These are phyloP conservation scores for Umbelopsis sp. DNA, from an alignment of 192 early-diverging fungal genomes.

Conservation along the genomic window DNA sequence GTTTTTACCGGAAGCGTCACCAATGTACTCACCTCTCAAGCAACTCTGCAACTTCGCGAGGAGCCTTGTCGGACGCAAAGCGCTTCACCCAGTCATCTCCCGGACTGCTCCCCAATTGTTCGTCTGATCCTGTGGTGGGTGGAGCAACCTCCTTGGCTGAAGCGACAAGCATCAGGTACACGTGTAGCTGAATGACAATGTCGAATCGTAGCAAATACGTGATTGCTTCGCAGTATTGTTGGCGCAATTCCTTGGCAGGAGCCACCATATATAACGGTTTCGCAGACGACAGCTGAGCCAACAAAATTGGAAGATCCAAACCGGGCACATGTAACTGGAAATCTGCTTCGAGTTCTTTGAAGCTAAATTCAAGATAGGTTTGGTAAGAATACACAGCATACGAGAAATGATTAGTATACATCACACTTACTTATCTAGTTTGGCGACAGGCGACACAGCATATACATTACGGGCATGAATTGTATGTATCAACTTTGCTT, in stretches of 20 bases:
- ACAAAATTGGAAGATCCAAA: slow-evolving; percentile 57
- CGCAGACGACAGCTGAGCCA: slow-evolving; percentile 60
- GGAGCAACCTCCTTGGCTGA: background rate
- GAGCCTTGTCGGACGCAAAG: slow-evolving; percentile 56
- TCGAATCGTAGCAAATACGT: slow-evolving; percentile 80
- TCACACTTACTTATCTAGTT: slow-evolving; percentile 54
- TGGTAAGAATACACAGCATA: background rate
- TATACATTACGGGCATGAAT: slow-evolving; percentile 80
- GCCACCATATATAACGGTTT: slow-evolving; percentile 56
- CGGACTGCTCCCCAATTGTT: slow-evolving; percentile 30
- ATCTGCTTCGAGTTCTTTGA: slow-evolving; percentile 47
- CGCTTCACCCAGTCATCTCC: slow-evolving; percentile 39
- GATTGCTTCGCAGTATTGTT: slow-evolving; percentile 81
- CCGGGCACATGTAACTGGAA: slow-evolving; percentile 61
- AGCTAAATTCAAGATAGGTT: slow-evolving; percentile 7
- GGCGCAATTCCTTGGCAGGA: slow-evolving; percentile 62
- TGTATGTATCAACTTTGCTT: slow-evolving; percentile 88
- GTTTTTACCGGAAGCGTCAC: background rate
- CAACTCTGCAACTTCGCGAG: slow-evolving; percentile 52
- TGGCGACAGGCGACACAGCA: slow-evolving; percentile 68
- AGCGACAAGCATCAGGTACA: slow-evolving; percentile 64
- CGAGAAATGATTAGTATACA: background rate
- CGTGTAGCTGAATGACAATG: slow-evolving; percentile 80
- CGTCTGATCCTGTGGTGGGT: background rate
- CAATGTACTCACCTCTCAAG: slow-evolving; percentile 54